These are phyloP conservation scores for Neofusicoccum sp. DNA, from an alignment of 2,329 filamentous ascomycete genomes.

Conservation along the genomic window DNA sequence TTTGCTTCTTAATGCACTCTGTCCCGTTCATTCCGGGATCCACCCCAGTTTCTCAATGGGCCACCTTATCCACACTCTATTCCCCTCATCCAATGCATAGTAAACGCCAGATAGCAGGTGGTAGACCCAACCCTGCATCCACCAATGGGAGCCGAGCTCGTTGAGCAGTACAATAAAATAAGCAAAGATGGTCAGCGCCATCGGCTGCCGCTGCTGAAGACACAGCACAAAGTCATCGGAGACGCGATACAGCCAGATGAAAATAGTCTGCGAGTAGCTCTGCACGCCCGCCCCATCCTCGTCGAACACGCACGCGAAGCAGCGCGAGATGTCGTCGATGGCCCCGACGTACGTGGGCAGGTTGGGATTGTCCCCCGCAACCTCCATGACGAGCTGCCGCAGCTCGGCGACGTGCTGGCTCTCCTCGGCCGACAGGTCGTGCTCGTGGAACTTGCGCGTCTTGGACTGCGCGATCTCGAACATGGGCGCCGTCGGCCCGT, in stretches of 20 bases:
- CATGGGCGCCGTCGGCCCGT: not conserved
- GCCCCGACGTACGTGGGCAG: not conserved
- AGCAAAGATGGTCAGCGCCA: conserved; percentile 7
- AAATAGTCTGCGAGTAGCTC: not conserved
- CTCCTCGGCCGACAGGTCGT: not conserved
- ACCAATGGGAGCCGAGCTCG: not conserved
- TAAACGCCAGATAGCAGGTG: conserved; percentile 5
- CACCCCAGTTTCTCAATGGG: conserved; percentile 15
- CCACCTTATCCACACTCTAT: conserved; percentile 4
- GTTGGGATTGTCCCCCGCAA: not conserved
- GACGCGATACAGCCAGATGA: conserved; percentile 9
- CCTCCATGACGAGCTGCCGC: not conserved
- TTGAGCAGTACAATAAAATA: conserved; percentile 10
- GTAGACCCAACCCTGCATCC: conserved; percentile 10
- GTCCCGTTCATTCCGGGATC: not conserved
- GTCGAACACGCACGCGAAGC: not conserved
- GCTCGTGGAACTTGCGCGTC: not conserved
- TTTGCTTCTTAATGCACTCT: not conserved
- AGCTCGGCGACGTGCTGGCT: not conserved
- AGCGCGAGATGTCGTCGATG: not conserved
- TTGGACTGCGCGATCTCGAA: not conserved
- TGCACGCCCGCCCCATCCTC: not conserved
- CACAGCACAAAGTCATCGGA: conserved; percentile 9
- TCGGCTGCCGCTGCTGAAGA: conserved; percentile 1
- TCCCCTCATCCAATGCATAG: conserved; percentile 1